phyloP scores from a whole-genome alignment of 2,329 filamentous ascomycete species.

The Aspergillus sp. region DNA sequence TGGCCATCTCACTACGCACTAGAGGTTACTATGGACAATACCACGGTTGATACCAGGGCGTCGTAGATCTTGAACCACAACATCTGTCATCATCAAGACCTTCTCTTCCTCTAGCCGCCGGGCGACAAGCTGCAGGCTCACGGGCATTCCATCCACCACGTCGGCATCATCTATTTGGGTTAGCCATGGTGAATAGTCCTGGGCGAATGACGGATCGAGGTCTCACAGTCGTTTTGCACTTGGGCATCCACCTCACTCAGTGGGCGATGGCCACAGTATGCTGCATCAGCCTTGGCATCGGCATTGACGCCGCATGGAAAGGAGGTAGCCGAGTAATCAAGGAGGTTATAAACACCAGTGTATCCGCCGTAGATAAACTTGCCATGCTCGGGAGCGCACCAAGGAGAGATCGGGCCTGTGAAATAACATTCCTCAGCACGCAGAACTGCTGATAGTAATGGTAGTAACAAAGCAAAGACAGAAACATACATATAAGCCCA shows the following conservation, averaged over 20 bases:
- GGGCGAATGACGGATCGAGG: not conserved
- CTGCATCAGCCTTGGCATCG: slow-evolving; percentile 9
- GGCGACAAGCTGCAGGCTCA: slow-evolving; percentile 31
- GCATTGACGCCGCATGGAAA: slow-evolving; percentile 21
- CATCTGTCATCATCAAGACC: slow-evolving; percentile 37
- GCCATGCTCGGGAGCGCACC: slow-evolving; percentile 19
- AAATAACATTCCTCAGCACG: not conserved
- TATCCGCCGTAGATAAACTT: slow-evolving; percentile 20
- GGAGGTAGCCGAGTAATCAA: slow-evolving; percentile 21
- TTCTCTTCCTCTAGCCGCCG: slow-evolving; percentile 34
- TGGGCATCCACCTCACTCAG: slow-evolving; percentile 12
- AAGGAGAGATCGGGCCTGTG: slow-evolving; percentile 19
- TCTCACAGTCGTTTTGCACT: slow-evolving; percentile 14
- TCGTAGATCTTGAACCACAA: slow-evolving; percentile 29
- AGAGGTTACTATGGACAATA: no score
- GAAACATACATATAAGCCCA: slow-evolving; percentile 21
- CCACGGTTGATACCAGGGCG: no score
- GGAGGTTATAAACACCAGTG: slow-evolving; percentile 21
- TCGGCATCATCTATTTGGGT: slow-evolving; percentile 4
- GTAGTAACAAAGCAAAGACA: no score
- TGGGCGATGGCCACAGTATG: not conserved
- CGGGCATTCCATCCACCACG: slow-evolving; percentile 22
- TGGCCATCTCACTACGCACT: no score
- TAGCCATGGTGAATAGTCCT: not conserved
- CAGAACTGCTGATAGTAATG: not conserved